Evolutionary conservation across 1,284 basidiomycete species (phyloP).

Genomic region (Trametes polyzona): DNA sequence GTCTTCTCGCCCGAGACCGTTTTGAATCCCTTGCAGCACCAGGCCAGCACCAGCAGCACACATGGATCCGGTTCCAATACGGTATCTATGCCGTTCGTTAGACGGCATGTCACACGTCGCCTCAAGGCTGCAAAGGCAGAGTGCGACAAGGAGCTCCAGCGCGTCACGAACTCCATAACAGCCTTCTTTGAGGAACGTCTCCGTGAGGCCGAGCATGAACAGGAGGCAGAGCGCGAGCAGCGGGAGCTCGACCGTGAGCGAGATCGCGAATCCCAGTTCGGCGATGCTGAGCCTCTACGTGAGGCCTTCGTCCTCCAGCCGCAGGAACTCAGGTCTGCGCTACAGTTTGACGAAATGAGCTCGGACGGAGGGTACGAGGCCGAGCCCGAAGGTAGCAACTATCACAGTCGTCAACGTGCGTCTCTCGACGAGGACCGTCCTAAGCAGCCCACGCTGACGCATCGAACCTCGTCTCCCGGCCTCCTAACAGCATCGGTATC

Average conservation of each 20-base stretch:
- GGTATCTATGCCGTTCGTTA: slow-evolving; percentile 89
- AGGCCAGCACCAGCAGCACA: slow-evolving; percentile 31
- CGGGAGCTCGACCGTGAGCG: slow-evolving; percentile 51
- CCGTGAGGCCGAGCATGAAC: slow-evolving; percentile 70
- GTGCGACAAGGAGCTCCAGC: slow-evolving; percentile 93
- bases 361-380: slow-evolving; percentile 82
- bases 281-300: slow-evolving; percentile 57
- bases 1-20: slow-evolving; percentile 72
- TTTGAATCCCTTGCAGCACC: slow-evolving; percentile 52
- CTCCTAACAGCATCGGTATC: slow-evolving; percentile 64
- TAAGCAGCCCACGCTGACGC: slow-evolving; percentile 50
- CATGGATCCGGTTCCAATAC: slow-evolving; percentile 66
- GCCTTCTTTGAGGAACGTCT: slow-evolving; percentile 91
- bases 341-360: slow-evolving; percentile 69
- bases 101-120: slow-evolving; percentile 91
- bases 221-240: slow-evolving; percentile 63
- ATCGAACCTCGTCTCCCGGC: slow-evolving; percentile 57
- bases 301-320: slow-evolving; percentile 64
- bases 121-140: slow-evolving; percentile 93
- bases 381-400: slow-evolving; percentile 62
- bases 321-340: slow-evolving; percentile 55
- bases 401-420: slow-evolving; percentile 76
- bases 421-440: slow-evolving; percentile 51
- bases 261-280: slow-evolving; percentile 47
- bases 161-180: slow-evolving; percentile 92